phyloP scores from a whole-genome alignment of 2,329 filamentous ascomycete genomes.

The Fusarium buxicola region DNA sequence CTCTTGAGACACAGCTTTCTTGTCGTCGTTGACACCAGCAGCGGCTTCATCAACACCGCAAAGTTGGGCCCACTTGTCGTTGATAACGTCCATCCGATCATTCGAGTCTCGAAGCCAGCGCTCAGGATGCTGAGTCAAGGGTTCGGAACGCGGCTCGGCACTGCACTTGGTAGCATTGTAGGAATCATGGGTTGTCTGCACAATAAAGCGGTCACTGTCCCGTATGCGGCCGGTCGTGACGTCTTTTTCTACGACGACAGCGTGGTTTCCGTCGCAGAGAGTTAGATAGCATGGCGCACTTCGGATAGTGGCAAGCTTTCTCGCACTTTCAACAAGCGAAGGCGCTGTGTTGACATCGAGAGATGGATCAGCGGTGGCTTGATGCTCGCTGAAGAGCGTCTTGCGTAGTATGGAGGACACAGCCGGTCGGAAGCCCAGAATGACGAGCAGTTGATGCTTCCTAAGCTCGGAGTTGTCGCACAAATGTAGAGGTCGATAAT shows the following conservation, averaged over 20 bases:
- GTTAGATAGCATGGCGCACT: slow-evolving; percentile 22
- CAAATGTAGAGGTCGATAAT: slow-evolving; percentile 17
- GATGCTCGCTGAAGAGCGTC: slow-evolving; percentile 3
- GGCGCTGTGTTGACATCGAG: no score
- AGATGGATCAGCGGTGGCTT: no score
- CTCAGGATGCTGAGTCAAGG: slow-evolving; percentile 9
- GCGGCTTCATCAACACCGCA: background rate
- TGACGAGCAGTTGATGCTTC: slow-evolving; percentile 13
- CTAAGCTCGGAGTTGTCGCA: slow-evolving; percentile 12
- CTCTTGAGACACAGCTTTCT: slow-evolving; percentile 42
- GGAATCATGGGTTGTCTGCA: slow-evolving; percentile 67
- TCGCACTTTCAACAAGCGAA: background rate
- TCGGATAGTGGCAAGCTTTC: background rate
- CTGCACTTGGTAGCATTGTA: slow-evolving; percentile 13
- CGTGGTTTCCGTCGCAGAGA: slow-evolving; percentile 12
- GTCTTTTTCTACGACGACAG: slow-evolving; percentile 25
- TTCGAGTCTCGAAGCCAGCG: slow-evolving; percentile 21
- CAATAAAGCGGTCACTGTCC: slow-evolving; percentile 62
- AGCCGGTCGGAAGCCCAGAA: slow-evolving; percentile 17
- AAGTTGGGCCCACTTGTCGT: slow-evolving; percentile 14
- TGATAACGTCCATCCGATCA: slow-evolving; percentile 19
- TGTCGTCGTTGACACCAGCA: background rate
- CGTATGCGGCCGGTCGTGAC: slow-evolving; percentile 53
- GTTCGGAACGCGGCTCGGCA: background rate
- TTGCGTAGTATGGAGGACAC: slow-evolving; percentile 17